Evolutionary conservation across 2,329 filamentous ascomycete species (phyloP), one percentile per base, ranked within the genome.

Genomic region (Cladophialophora chaetospira): DNA sequence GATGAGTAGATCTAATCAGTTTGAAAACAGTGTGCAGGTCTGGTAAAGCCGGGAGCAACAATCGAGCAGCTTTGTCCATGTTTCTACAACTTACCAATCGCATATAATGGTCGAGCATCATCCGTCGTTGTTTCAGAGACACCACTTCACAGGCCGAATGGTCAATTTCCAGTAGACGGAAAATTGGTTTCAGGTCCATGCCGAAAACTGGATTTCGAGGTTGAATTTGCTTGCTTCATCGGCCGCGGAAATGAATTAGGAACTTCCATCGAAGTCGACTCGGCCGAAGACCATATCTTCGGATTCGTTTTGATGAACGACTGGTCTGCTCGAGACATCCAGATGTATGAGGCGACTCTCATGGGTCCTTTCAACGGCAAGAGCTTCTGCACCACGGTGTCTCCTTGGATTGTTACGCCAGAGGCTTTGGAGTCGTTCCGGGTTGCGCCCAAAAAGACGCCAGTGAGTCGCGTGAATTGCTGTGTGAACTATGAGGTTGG

Each of bases 271-370:
- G 71, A 76, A 0, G 80, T 91, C 19, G 73, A 75, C 2, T 73
- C 85, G 40, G 89, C 89, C 0, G 83, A 86, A 48, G 81, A 88
- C 21, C 79, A 85, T 65, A 79, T 94, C 26, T 93, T 93, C 67
- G 89, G 89, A 6, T 79, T 89, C 15, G 89, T 92, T 0, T 73
- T 94, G 52, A 82, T 94, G 79, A 94, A 94, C 65, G 89, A 94
- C 71, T 94, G 89, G 89, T 59, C 56, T 3, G 38, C 52, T 4
- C 44, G 56, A 9, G 56, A 59, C 23, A 45, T 59, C 15, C 56
- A 59, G 26, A 45, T 19, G 15, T 43, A 33, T 11, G 56, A 58
- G 25, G 19, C 17, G 8, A 10, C 25, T 26, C 83, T 83, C 0
- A 69, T 86, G 0, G 84, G 84, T 0, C 84, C 84, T 0, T 76